Evolutionary conservation across 2,329 filamentous ascomycete genomes (phyloP).

Genomic region (Tolypocladium nubicola): DNA sequence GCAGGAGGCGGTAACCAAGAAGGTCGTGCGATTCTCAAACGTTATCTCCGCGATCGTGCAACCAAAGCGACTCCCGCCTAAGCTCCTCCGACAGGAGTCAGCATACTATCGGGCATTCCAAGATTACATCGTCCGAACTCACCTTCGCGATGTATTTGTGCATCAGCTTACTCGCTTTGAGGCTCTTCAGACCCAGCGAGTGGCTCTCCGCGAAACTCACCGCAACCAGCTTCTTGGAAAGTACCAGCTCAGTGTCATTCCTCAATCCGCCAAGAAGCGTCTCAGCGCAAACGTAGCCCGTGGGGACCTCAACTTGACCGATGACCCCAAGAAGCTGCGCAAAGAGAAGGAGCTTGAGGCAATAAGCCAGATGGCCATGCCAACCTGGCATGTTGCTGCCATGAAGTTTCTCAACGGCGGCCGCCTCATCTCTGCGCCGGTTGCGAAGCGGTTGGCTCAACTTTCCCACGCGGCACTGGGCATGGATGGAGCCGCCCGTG

Average conservation of each 20-base stretch:
- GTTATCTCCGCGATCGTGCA: constrained; percentile 32
- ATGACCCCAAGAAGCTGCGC: constrained; percentile 52
- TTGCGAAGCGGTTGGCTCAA: constrained; percentile 50
- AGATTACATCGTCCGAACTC: constrained; percentile 56
- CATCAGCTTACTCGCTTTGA: constrained; percentile 80
- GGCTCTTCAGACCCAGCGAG: constrained; percentile 72
- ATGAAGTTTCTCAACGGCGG: constrained; percentile 53
- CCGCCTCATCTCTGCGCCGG: constrained; percentile 52
- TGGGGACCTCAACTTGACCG: constrained; percentile 53
- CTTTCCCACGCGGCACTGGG: constrained; percentile 37
- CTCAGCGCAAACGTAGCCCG: constrained; percentile 64
- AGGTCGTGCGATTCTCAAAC: constrained; percentile 66
- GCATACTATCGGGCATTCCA: constrained; percentile 87
- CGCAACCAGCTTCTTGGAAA: constrained; percentile 76
- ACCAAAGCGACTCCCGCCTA: constrained; percentile 40
- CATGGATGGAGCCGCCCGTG: constrained; percentile 31
- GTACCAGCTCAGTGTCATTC: constrained; percentile 64
- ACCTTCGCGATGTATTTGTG: constrained; percentile 66
- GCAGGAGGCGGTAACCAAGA: constrained; percentile 27
- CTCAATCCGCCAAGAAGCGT: constrained; percentile 59
- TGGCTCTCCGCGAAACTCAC: constrained; percentile 63
- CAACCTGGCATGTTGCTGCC: constrained; percentile 52
- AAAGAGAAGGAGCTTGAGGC: constrained; percentile 75
- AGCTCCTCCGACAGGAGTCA: constrained; percentile 51
- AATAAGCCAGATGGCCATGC: constrained; percentile 55